These are phyloP conservation scores for Phialophora verrucosa DNA, from an alignment of 2,329 filamentous ascomycete species.

Conservation along the genomic window DNA sequence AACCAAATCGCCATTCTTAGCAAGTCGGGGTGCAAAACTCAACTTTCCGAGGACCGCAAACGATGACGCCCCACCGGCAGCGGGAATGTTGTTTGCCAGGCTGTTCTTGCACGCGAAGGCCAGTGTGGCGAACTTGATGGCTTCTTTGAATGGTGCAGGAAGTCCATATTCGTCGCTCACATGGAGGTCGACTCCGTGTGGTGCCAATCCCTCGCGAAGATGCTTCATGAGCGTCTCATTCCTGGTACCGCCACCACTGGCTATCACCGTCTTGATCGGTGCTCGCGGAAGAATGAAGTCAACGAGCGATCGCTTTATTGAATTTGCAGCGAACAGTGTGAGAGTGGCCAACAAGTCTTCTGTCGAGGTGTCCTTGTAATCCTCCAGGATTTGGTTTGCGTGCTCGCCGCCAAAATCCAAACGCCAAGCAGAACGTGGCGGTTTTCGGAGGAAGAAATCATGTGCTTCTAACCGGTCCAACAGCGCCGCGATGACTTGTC, in stretches of 20 bases:
- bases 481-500: constrained; percentile 36
- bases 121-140: constrained; percentile 45
- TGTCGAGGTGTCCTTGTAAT: constrained; percentile 33
- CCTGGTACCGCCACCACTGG: constrained; percentile 41
- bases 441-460: constrained; percentile 41
- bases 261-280: constrained; percentile 36
- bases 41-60: constrained; percentile 43
- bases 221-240: constrained; percentile 40
- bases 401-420: constrained; percentile 42
- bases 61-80: constrained; percentile 40
- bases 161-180: constrained; percentile 42
- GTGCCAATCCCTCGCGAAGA: constrained; percentile 25
- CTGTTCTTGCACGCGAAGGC: constrained; percentile 40
- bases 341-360: constrained; percentile 41
- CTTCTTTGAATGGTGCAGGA: constrained; percentile 44
- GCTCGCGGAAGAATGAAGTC: constrained; percentile 41
- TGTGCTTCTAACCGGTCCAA: constrained; percentile 38
- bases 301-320: constrained; percentile 38
- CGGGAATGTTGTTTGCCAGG: constrained; percentile 44
- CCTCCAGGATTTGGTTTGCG: constrained; percentile 38
- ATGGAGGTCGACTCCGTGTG: constrained; percentile 35
- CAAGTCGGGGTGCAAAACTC: constrained; percentile 38
- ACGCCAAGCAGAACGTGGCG: constrained; percentile 42
- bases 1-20: constrained; percentile 19
- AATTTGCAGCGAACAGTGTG: constrained; percentile 38